Conservation (phyloP, 441 rosid genomes). For the Mallotus japonicus region DNA sequence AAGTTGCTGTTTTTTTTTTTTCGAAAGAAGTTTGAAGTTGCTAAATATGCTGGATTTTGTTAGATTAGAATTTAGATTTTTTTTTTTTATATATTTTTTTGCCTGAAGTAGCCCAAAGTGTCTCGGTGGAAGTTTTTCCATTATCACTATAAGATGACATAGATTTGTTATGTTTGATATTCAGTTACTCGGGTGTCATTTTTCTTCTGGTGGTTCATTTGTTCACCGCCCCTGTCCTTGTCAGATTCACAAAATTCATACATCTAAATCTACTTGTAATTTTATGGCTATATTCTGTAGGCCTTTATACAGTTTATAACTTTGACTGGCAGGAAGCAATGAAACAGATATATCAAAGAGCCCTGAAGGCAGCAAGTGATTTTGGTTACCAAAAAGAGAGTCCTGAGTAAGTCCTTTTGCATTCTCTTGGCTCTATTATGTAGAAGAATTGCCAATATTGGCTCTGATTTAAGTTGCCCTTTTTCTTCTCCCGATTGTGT, state of each 20-base stretch:
- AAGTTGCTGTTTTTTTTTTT: no score
- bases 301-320: slow-evolving; percentile 17
- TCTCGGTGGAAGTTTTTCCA: neutral
- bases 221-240: neutral
- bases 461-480: neutral
- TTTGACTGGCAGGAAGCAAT: slow-evolving; percentile 77
- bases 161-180: neutral
- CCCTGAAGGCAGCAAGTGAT: slow-evolving; percentile 88
- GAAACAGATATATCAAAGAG: slow-evolving; percentile 90
- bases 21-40: slow-evolving; percentile 7
- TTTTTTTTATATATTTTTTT: neutral
- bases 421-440: neutral
- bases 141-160: neutral
- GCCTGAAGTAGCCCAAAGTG: neutral
- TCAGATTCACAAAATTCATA: neutral
- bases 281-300: slow-evolving; percentile 2
- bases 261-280: neutral
- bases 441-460: neutral
- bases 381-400: slow-evolving; percentile 91
- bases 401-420: slow-evolving; percentile 75
- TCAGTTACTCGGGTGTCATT: neutral
- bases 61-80: neutral
- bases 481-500: neutral
- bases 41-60: neutral
- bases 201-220: slow-evolving; percentile 9